phyloP scores from a whole-genome alignment of 2,329 filamentous ascomycete genomes.

The Tolypocladium guangdongense region DNA sequence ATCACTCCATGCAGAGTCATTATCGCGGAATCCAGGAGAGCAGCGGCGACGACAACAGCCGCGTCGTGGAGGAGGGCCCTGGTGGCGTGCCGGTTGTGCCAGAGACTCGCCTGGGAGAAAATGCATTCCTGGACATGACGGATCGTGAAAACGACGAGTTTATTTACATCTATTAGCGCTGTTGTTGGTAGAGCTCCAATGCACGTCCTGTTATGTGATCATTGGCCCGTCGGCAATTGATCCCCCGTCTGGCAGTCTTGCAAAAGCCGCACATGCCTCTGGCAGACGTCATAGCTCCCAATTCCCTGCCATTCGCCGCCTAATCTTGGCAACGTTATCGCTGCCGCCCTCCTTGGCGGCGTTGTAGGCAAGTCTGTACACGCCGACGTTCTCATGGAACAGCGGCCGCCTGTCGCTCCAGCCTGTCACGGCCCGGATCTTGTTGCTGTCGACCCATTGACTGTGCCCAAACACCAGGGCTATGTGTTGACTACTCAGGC shows the following conservation, averaged over 20 bases:
- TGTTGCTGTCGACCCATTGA: neutral
- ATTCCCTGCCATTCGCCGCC: neutral
- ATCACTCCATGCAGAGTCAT: constrained; percentile 47
- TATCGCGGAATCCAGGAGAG: constrained; percentile 23
- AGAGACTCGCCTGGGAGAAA: constrained; percentile 27
- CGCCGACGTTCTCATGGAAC: neutral
- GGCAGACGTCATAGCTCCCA: neutral
- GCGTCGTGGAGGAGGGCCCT: constrained; percentile 11
- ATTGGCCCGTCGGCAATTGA: neutral
- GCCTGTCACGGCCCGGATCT: neutral
- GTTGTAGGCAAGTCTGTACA: neutral
- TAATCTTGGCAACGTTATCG: neutral
- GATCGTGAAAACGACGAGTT: constrained; percentile 60
- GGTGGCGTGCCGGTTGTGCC: constrained; percentile 11
- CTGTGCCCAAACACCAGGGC: neutral
- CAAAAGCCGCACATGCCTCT: neutral
- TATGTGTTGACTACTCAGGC: neutral
- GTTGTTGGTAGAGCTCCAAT: neutral
- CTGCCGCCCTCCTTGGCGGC: neutral
- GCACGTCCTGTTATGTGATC: neutral
- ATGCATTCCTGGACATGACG: constrained; percentile 48
- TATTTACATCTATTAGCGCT: constrained; percentile 44
- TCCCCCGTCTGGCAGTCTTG: neutral
- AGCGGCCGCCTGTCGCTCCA: neutral
- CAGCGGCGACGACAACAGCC: constrained; percentile 2